These are phyloP conservation scores for Pythium diclinum DNA, from an alignment of 352 stramenopile species.

Conservation along the genomic window DNA sequence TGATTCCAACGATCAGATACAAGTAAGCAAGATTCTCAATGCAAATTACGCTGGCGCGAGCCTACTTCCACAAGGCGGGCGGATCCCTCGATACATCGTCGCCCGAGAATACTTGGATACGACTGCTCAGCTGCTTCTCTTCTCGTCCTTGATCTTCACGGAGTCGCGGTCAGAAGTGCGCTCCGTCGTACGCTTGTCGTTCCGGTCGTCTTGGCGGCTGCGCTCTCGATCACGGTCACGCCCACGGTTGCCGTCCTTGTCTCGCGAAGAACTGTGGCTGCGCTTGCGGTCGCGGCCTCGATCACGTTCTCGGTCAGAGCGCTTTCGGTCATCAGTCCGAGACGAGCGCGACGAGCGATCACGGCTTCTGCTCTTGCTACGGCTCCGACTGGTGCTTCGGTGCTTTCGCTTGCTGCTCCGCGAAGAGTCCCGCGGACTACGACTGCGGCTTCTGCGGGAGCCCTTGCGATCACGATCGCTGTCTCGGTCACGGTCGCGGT, in stretches of 20 bases:
- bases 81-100: neutral
- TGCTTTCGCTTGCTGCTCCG: slow-evolving; percentile 38
- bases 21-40: slow-evolving; percentile 2
- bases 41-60: slow-evolving; percentile 1
- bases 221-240: slow-evolving; percentile 9
- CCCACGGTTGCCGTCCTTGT: neutral
- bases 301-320: neutral
- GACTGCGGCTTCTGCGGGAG: slow-evolving; percentile 30
- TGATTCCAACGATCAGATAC: neutral
- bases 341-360: slow-evolving; percentile 20
- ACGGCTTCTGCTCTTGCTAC: slow-evolving; percentile 22
- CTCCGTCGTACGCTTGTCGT: slow-evolving; percentile 11
- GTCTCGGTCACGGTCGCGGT: slow-evolving; percentile 26
- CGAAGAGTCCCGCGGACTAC: slow-evolving; percentile 30
- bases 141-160: slow-evolving; percentile 20
- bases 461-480: slow-evolving; percentile 11
- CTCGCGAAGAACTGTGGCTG: slow-evolving; percentile 3
- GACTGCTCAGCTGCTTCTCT: slow-evolving; percentile 5
- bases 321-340: slow-evolving; percentile 5
- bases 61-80: neutral
- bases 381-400: slow-evolving; percentile 36
- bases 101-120: neutral
- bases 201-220: slow-evolving; percentile 11
- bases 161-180: slow-evolving; percentile 4
- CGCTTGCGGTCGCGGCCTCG: slow-evolving; percentile 3